Conservation (phyloP, 306 rosid genomes). For the Lathyrus oleraceus region DNA sequence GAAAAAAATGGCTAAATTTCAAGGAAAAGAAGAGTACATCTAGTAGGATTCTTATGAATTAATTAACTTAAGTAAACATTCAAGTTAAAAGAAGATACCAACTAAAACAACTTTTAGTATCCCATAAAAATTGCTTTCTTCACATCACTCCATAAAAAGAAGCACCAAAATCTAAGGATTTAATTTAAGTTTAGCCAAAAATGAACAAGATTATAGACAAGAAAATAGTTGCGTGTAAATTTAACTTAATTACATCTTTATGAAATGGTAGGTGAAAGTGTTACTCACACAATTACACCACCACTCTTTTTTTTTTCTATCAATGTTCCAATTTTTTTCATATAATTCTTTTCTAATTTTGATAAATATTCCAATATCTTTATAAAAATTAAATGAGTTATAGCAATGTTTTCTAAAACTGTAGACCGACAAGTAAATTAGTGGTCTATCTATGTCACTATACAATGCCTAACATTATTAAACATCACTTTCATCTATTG, state of each 20-base stretch:
- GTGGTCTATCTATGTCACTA: slow-evolving; percentile 42
- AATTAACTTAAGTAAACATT: not conserved
- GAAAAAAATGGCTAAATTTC: too few relatives aligned
- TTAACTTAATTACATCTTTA: not conserved
- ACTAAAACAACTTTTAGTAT: not conserved
- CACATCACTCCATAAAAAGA: not conserved
- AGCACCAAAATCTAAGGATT: not conserved
- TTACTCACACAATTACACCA: slow-evolving; percentile 20
- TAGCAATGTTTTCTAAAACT: slow-evolving; percentile 24
- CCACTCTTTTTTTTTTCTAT: not conserved
- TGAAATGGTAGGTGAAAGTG: slow-evolving; percentile 31
- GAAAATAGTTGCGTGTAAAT: slow-evolving; percentile 22
- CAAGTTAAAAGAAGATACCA: not conserved
- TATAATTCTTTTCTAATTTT: not conserved
- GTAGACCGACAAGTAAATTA: slow-evolving; percentile 44
- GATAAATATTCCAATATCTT: not conserved
- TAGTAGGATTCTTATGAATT: not conserved
- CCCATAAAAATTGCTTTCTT: not conserved
- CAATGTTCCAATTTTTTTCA: not conserved
- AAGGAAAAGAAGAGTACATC: not conserved
- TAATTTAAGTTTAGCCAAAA: not conserved
- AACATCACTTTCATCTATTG: slow-evolving; percentile 23
- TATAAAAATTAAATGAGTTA: not conserved
- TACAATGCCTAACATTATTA: slow-evolving; percentile 44
- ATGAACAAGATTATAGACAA: slow-evolving; percentile 19